Conservation (phyloP, 805 yeast genomes). For the Alloascoidea hylecoeti region DNA sequence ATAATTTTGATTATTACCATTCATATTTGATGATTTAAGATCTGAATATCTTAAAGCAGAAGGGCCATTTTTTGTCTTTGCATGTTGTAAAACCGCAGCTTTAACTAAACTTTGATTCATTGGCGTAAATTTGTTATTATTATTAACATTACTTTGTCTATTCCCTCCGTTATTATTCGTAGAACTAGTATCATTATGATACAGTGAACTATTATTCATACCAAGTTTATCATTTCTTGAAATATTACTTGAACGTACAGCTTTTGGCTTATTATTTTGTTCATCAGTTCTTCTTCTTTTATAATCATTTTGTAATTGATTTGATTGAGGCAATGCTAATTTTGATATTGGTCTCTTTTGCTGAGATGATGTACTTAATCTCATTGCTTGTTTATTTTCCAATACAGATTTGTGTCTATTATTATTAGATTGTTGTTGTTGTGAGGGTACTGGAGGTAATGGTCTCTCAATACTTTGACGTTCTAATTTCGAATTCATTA, state of each 20-base stretch:
- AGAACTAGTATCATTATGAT: no score
- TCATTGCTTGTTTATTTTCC: constrained; percentile 11
- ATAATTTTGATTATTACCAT: no score
- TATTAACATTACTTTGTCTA: no score
- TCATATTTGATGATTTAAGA: constrained; percentile 16
- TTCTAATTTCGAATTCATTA: neutral
- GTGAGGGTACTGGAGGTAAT: neutral
- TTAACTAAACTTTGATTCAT: constrained; percentile 7
- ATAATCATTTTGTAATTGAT: constrained; percentile 10
- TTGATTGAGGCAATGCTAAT: neutral
- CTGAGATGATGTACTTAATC: no score
- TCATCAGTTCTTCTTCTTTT: constrained; percentile 13
- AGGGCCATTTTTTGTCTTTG: constrained; percentile 9
- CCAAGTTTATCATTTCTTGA: no score
- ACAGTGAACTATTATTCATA: no score
- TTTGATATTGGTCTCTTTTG: no score
- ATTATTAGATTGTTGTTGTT: neutral
- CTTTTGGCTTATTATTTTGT: no score
- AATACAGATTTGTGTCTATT: constrained; percentile 7
- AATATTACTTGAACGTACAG: no score
- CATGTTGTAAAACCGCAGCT: constrained; percentile 9
- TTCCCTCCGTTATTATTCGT: no score
- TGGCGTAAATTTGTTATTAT: no score
- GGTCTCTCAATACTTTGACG: neutral
- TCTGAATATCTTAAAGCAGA: no score